Percentiles rank a stretch among this genome's conserved stretches.
Conservation (phyloP, 2,329 filamentous ascomycete species). For the Alternaria incomplexa region DNA sequence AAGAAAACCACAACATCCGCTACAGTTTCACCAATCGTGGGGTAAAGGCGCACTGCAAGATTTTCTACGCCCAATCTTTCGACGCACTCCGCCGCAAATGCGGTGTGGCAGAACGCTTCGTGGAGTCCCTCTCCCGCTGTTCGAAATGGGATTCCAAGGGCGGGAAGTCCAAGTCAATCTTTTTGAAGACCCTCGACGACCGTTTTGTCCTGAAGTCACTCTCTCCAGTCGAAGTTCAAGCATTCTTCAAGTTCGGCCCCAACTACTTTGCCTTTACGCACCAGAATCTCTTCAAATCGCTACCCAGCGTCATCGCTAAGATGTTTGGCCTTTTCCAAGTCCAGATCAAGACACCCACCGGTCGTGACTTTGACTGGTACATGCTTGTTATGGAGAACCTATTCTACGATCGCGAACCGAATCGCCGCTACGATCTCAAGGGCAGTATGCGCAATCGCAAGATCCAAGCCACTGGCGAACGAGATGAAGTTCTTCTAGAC, state of each 20-base stretch:
- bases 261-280: constrained; percentile 98
- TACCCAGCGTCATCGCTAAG: constrained; percentile 96
- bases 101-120: constrained; percentile 88
- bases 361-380: constrained; percentile 92
- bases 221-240: constrained; percentile 87
- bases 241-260: constrained; percentile 93
- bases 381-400: constrained; percentile 96
- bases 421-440: constrained; percentile 85
- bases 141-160: constrained; percentile 98
- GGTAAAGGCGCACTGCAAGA: constrained; percentile 97
- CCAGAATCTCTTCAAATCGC: constrained; percentile 87
- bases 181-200: constrained; percentile 94
- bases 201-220: constrained; percentile 91
- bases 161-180: constrained; percentile 96
- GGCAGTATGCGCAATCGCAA: constrained; percentile 99
- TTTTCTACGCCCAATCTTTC: constrained; percentile 98
- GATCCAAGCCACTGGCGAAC: constrained; percentile 92
- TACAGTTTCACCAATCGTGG: constrained; percentile 94
- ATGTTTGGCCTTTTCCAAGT: constrained; percentile 99
- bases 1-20: constrained; percentile 90
- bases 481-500: constrained; percentile 93
- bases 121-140: constrained; percentile 93
- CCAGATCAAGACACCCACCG: constrained; percentile 95
- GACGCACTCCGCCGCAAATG: constrained; percentile 93
- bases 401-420: constrained; percentile 92